These are phyloP conservation scores for Cercophora samala DNA, from an alignment of 495 filamentous ascomycete species.

Conservation along the genomic window DNA sequence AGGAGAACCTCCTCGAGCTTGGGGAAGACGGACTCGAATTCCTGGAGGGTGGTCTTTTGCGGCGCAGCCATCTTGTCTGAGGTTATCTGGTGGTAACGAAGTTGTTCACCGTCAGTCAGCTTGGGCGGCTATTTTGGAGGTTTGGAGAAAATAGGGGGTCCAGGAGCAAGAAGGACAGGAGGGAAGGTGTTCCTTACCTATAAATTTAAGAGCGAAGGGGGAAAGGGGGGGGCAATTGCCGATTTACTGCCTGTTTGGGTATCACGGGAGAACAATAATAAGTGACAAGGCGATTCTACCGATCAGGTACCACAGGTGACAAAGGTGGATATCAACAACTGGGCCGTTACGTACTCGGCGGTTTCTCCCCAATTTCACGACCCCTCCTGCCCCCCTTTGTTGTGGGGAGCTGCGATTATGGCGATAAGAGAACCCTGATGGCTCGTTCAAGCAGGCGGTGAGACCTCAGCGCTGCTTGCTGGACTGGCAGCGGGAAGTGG, in stretches of 20 bases:
- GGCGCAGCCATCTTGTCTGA: slow-evolving; percentile 46
- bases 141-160: neutral
- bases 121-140: slow-evolving; percentile 3
- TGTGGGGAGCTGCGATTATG: slow-evolving; percentile 4
- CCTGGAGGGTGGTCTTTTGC: slow-evolving; percentile 64
- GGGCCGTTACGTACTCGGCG: neutral
- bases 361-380: slow-evolving; percentile 9
- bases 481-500: neutral
- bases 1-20: slow-evolving; percentile 73
- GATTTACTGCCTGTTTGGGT: neutral
- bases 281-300: neutral
- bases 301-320: neutral
- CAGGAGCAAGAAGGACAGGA: neutral
- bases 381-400: slow-evolving; percentile 10
- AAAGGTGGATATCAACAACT: neutral
- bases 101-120: neutral
- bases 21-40: slow-evolving; percentile 88
- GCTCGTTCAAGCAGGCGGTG: slow-evolving; percentile 1
- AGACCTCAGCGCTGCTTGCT: neutral
- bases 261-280: neutral
- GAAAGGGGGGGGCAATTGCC: neutral
- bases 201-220: neutral
- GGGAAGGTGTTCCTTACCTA: slow-evolving; percentile 1
- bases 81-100: neutral
- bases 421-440: slow-evolving; percentile 11